Conservation (phyloP, 202 grass and related monocot species). For the Setaria italica region DNA sequence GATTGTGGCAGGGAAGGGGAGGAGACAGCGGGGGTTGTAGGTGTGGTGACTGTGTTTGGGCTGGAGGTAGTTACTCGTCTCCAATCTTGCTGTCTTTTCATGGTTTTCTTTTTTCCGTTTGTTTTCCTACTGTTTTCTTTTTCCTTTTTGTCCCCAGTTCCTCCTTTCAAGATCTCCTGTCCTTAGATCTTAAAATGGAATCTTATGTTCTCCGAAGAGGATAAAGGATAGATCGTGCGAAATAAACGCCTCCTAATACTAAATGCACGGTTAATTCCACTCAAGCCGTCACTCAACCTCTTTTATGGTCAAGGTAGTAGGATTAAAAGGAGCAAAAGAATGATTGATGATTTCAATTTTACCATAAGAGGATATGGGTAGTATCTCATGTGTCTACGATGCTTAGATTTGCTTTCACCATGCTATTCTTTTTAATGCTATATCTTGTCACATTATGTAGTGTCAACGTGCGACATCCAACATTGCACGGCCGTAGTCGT, state of each 20-base stretch:
- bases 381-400: no score
- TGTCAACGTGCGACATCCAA: no score
- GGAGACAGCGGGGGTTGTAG: constrained; percentile 31
- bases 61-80: constrained; percentile 49
- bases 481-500: no score
- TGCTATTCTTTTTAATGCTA: not conserved
- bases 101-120: constrained; percentile 1
- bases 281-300: no score
- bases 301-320: no score
- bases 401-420: no score
- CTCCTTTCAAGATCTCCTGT: not conserved
- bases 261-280: not conserved
- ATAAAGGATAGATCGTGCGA: not conserved
- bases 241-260: not conserved
- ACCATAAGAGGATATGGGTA: no score
- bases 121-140: constrained; percentile 18
- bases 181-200: not conserved
- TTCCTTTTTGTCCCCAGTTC: constrained; percentile 8
- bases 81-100: constrained; percentile 45
- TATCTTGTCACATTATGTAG: no score
- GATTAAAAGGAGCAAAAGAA: not conserved
- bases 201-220: not conserved
- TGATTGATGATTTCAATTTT: not conserved
- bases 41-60: constrained; percentile 40
- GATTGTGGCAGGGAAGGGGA: constrained; percentile 27